Evolutionary conservation across 345 rosid species (phyloP).

Genomic region (Salix dunnii): DNA sequence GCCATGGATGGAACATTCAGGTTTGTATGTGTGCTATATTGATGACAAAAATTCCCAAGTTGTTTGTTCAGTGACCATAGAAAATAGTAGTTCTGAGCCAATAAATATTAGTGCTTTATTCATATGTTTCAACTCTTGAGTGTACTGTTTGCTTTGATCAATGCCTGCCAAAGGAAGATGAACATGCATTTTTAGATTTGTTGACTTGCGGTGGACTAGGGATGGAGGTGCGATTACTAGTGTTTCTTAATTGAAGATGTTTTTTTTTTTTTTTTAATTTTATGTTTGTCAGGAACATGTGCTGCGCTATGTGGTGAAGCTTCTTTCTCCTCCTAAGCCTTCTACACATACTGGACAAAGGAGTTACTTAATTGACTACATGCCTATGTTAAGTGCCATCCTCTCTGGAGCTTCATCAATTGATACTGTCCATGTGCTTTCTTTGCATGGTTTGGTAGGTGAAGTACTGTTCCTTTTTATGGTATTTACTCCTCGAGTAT

Average conservation of each 20-base stretch:
- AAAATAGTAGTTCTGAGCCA: background rate
- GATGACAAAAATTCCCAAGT: background rate
- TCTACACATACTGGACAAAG: constrained; percentile 30
- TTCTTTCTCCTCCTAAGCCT: constrained; percentile 59
- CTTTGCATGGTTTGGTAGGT: constrained; percentile 68
- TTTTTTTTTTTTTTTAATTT: background rate
- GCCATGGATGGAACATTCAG: constrained; percentile 72
- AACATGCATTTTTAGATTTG: no score
- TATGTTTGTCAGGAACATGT: constrained; percentile 53
- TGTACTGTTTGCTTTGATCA: no score
- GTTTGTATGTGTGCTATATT: constrained; percentile 22
- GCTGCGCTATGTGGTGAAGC: constrained; percentile 54
- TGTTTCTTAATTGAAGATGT: background rate
- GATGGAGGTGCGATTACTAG: background rate
- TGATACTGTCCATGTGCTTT: constrained; percentile 56
- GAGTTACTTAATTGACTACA: constrained; percentile 46
- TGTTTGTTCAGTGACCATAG: constrained; percentile 5
- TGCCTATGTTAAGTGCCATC: constrained; percentile 51
- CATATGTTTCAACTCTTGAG: background rate
- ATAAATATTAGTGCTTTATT: no score
- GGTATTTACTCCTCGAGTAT: background rate
- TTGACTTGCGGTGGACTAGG: no score
- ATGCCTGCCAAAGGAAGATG: no score
- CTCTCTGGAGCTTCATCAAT: constrained; percentile 49
- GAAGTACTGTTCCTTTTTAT: background rate